Conservation (phyloP, 345 rosid species). For the Mangifera indica region DNA sequence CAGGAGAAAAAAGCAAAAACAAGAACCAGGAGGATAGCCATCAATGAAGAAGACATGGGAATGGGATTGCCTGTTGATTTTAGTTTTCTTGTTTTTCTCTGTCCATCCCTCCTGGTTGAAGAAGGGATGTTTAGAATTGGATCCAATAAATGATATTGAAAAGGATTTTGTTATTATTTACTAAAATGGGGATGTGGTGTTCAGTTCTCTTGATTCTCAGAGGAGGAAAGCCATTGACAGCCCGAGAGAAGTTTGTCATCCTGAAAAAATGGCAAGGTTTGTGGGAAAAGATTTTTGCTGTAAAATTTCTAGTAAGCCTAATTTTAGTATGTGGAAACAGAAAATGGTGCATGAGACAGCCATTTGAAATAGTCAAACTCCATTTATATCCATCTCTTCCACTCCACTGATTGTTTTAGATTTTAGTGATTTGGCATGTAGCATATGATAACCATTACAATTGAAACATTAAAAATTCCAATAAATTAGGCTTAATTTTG, state of each 20-base stretch:
- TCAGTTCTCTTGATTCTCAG: slow-evolving; percentile 11
- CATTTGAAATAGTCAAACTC: slow-evolving; percentile 23
- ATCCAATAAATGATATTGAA: slow-evolving; percentile 4
- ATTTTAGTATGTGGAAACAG: slow-evolving; percentile 15
- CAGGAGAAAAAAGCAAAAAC: slow-evolving; percentile 16
- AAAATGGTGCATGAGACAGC: background rate
- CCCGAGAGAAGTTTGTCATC: slow-evolving; percentile 1
- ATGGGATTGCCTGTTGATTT: slow-evolving; percentile 12
- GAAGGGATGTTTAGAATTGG: slow-evolving; percentile 24
- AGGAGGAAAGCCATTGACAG: slow-evolving; percentile 25
- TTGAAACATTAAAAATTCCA: too few species aligned
- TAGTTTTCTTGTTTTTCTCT: slow-evolving; percentile 29
- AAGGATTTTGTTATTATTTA: background rate
- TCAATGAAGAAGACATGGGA: slow-evolving; percentile 28
- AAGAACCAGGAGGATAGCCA: slow-evolving; percentile 54
- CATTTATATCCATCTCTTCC: background rate
- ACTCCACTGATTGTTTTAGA: background rate
- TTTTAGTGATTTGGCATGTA: background rate
- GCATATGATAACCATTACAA: too few species aligned
- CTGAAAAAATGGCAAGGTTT: slow-evolving; percentile 13
- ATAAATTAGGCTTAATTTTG: too few species aligned
- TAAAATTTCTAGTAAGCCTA: background rate
- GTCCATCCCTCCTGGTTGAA: slow-evolving; percentile 57
- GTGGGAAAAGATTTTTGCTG: slow-evolving; percentile 10
- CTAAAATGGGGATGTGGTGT: slow-evolving; percentile 9